These are phyloP conservation scores for Cardiospermum halicacabum DNA, from an alignment of 345 rosid genomes.

Conservation along the genomic window DNA sequence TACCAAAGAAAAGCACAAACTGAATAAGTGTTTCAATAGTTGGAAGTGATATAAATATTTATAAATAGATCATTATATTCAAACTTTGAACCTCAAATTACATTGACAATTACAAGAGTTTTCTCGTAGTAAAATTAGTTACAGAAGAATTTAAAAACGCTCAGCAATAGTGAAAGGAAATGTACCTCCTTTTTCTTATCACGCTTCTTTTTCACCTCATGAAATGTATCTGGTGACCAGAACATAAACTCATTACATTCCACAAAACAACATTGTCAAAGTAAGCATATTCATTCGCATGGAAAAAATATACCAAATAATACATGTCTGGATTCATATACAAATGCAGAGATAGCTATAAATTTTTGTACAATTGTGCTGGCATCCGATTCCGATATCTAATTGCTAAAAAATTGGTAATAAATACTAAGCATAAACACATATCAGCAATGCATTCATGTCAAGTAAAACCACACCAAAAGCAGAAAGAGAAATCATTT, in stretches of 20 bases:
- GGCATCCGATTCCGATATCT: too few relatives aligned
- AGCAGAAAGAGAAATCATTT: background rate
- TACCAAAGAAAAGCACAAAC: background rate
- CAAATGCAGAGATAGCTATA: background rate
- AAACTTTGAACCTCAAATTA: background rate
- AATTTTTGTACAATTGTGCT: background rate
- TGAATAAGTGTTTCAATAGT: background rate
- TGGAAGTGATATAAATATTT: background rate
- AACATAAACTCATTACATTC: background rate
- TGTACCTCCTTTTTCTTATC: conserved; percentile 68
- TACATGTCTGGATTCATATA: background rate
- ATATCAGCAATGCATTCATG: background rate
- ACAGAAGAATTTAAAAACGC: background rate
- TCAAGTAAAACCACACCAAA: background rate
- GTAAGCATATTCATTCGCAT: background rate
- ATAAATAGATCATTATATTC: background rate
- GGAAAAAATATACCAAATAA: background rate
- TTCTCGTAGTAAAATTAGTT: background rate
- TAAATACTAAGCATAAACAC: background rate
- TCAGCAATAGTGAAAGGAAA: conserved; percentile 2
- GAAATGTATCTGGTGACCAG: conserved; percentile 74
- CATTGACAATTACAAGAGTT: background rate
- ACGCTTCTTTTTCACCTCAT: conserved; percentile 70
- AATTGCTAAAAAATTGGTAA: background rate
- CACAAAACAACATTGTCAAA: background rate